Evolutionary conservation across 148 eudicot species (phyloP), one percentile per base, ranked within the genome.

Genomic region (Diospyros kaki): DNA sequence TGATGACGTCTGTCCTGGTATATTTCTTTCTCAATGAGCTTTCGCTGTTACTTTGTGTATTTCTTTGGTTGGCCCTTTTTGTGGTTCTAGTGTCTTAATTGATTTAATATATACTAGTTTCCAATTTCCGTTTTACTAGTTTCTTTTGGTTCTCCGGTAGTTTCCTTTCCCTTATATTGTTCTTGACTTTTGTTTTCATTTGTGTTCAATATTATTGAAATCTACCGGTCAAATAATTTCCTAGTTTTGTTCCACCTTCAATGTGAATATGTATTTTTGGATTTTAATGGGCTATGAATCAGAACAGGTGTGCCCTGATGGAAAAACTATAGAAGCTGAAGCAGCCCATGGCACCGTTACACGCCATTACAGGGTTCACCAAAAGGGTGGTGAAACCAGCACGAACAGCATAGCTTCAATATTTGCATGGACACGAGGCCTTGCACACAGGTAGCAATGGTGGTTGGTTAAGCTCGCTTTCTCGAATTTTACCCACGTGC

Each of bases 341-440:
- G 98, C 98, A 63, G 98, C 98, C 65, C 98, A 93, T 85, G 96
- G 98, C 43, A 93, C 98, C 64, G 96, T 93, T 46, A 90, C 98
- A 9, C 93, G 98, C 59, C 98, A 93, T 84, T 93, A 72, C 83
- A 85, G 96, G 80, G 96, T 93, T 83, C 93, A 90, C 83, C 98
- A 93, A 73, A 93, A 93, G 79, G 96, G 93, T 9, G 96, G 98
- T 73, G 98, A 93, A 83, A 93, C 98, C 69, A 93, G 98, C 87
- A 93, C 96, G 67, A 93, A 93, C 83, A 93, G 98, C 82, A 90
- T 93, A 68, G 98, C 98, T 61, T 93, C 98, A 9, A 90, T 93
- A 82, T 93, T 93, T 85, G 98, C 98, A 46, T 93, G 98, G 98
- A 77, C 98, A 46, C 85, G 96, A 53, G 98, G 98, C 52, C 93